Conservation (phyloP, 2,329 filamentous ascomycete species). For the Dactylellina drechsleri region DNA sequence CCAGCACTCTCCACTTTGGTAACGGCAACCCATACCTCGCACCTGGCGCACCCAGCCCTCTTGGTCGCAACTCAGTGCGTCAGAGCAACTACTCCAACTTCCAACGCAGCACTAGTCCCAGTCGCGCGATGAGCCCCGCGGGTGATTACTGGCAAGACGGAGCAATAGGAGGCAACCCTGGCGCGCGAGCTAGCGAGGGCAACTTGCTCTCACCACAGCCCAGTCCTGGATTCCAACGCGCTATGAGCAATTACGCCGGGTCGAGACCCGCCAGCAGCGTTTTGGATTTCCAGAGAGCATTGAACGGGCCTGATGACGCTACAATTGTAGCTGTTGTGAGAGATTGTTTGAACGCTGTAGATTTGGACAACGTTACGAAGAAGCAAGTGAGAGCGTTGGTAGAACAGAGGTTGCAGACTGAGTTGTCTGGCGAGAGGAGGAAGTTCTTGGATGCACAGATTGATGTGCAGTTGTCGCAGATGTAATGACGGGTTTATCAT, state of each 20-base stretch:
- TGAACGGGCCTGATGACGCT: constrained; percentile 77
- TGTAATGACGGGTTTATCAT: constrained; percentile 68
- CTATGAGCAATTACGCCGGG: constrained; percentile 56
- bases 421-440: constrained; percentile 84
- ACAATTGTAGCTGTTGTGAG: constrained; percentile 87
- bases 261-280: constrained; percentile 59
- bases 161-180: constrained; percentile 50
- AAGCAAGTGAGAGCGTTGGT: constrained; percentile 93
- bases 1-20: constrained; percentile 79
- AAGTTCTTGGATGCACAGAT: constrained; percentile 93
- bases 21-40: constrained; percentile 76
- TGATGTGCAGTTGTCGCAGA: constrained; percentile 90
- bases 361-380: constrained; percentile 97
- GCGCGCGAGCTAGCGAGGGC: constrained; percentile 59
- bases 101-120: constrained; percentile 60
- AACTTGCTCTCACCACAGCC: constrained; percentile 63
- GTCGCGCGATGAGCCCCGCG: constrained; percentile 67
- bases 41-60: constrained; percentile 74
- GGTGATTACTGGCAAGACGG: constrained; percentile 59
- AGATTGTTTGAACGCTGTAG: constrained; percentile 82
- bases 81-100: constrained; percentile 58
- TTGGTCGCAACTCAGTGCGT: constrained; percentile 64
- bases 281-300: constrained; percentile 69
- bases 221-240: constrained; percentile 53
- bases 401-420: constrained; percentile 91